Conservation (phyloP, 805 yeast species). For the Pichia paraexigua region DNA sequence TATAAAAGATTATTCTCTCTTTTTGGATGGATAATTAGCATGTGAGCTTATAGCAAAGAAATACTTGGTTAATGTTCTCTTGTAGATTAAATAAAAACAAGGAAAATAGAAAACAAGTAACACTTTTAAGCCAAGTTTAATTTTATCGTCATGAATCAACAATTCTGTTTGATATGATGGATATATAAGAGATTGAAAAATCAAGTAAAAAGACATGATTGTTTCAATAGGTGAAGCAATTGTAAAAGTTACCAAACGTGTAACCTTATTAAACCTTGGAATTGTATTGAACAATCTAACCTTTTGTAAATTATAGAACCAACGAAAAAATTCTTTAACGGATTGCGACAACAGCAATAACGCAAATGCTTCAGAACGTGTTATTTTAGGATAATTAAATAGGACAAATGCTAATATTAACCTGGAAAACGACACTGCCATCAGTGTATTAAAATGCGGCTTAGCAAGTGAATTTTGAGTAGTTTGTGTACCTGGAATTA, state of each 20-base stretch:
- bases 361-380: conserved; percentile 20
- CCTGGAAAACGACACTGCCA: conserved; percentile 10
- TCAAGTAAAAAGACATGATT: conserved; percentile 16
- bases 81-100: conserved; percentile 18
- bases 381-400: conserved; percentile 22
- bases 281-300: conserved; percentile 20
- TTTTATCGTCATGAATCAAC: conserved; percentile 11
- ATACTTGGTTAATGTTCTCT: conserved; percentile 12
- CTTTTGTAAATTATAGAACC: conserved; percentile 22
- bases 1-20: not conserved
- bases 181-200: conserved; percentile 16
- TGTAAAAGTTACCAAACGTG: conserved; percentile 12
- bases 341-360: conserved; percentile 17
- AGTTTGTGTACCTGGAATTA: conserved; percentile 8
- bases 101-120: conserved; percentile 17
- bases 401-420: conserved; percentile 13
- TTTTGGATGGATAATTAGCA: not conserved
- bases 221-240: conserved; percentile 18
- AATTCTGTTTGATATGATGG: conserved; percentile 14
- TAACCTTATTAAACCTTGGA: conserved; percentile 12
- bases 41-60: not conserved
- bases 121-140: conserved; percentile 7
- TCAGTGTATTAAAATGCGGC: conserved; percentile 11
- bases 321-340: conserved; percentile 18
- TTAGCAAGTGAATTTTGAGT: conserved; percentile 9